A percentile compares a stretch with the other conserved stretches of the same genome.
Conservation (phyloP, 2,329 filamentous ascomycete species). For the Colletotrichum falcatum region DNA sequence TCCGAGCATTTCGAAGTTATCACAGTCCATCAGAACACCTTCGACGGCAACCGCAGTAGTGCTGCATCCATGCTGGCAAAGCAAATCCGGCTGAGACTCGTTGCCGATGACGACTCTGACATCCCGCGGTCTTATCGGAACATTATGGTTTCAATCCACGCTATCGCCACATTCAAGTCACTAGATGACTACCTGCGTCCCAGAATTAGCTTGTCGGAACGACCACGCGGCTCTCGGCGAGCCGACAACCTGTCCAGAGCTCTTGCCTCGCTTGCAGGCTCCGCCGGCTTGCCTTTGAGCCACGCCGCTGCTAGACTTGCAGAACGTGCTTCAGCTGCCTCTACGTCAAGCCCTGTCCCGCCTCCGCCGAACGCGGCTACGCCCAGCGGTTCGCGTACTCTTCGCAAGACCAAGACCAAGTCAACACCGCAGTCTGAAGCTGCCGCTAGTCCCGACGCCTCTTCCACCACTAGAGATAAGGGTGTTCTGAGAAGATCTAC, state of each 20-base stretch:
- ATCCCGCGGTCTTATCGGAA: conserved; percentile 90
- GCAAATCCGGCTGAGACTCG: conserved; percentile 88
- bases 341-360: conserved; percentile 51
- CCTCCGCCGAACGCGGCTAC: conserved; percentile 52
- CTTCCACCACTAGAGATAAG: conserved; percentile 68
- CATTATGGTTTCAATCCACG: conserved; percentile 98
- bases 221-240: conserved; percentile 73
- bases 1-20: conserved; percentile 98
- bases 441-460: conserved; percentile 58
- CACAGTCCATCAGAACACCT: conserved; percentile 92
- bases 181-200: conserved; percentile 95
- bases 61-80: conserved; percentile 97
- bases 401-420: conserved; percentile 62
- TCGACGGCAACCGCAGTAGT: conserved; percentile 90
- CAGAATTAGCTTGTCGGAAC: conserved; percentile 84
- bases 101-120: conserved; percentile 90
- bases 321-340: conserved; percentile 56
- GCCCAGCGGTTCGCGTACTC: conserved; percentile 58
- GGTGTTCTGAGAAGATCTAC: conserved; percentile 70
- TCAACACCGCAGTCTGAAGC: conserved; percentile 55
- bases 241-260: conserved; percentile 73
- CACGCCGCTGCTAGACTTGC: conserved; percentile 60
- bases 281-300: conserved; percentile 69
- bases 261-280: conserved; percentile 82
- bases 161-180: conserved; percentile 97